phyloP scores from a whole-genome alignment of 2,329 filamentous ascomycete species.

The Claviceps maximensis region DNA sequence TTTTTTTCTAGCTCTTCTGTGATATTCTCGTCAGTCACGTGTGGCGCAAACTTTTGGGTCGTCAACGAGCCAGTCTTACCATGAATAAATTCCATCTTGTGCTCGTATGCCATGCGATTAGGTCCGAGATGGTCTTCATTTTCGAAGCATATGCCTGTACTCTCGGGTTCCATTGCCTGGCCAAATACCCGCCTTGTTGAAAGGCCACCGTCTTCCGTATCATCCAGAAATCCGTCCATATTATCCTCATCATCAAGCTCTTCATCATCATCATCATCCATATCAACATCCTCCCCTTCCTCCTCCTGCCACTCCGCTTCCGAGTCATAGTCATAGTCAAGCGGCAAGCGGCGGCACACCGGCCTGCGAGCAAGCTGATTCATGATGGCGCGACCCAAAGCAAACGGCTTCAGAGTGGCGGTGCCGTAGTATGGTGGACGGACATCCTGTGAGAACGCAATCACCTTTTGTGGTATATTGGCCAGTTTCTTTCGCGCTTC shows the following conservation, averaged over 20 bases:
- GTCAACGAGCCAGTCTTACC: slow-evolving; percentile 33
- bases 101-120: slow-evolving; percentile 39
- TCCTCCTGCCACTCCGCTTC: slow-evolving; percentile 78
- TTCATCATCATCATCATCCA: slow-evolving; percentile 54
- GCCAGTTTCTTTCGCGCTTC: slow-evolving; percentile 29
- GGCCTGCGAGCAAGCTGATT: slow-evolving; percentile 40
- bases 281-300: slow-evolving; percentile 53
- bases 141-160: slow-evolving; percentile 77
- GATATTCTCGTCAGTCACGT: neutral
- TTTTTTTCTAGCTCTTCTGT: slow-evolving; percentile 36
- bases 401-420: slow-evolving; percentile 45
- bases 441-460: slow-evolving; percentile 51
- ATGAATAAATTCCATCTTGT: slow-evolving; percentile 62
- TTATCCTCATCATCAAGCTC: slow-evolving; percentile 67
- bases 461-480: slow-evolving; percentile 47
- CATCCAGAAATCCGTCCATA: slow-evolving; percentile 81
- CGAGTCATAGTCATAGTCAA: slow-evolving; percentile 75
- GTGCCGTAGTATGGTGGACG: slow-evolving; percentile 62
- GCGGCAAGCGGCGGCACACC: slow-evolving; percentile 40
- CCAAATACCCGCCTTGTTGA: slow-evolving; percentile 41
- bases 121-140: slow-evolving; percentile 34
- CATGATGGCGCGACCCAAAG: slow-evolving; percentile 31
- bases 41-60: neutral
- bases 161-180: slow-evolving; percentile 62
- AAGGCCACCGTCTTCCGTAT: slow-evolving; percentile 56